Base-by-base conservation (phyloP, 108 stramenopile species). In the Mayamaea pseudoterrestris region DNA sequence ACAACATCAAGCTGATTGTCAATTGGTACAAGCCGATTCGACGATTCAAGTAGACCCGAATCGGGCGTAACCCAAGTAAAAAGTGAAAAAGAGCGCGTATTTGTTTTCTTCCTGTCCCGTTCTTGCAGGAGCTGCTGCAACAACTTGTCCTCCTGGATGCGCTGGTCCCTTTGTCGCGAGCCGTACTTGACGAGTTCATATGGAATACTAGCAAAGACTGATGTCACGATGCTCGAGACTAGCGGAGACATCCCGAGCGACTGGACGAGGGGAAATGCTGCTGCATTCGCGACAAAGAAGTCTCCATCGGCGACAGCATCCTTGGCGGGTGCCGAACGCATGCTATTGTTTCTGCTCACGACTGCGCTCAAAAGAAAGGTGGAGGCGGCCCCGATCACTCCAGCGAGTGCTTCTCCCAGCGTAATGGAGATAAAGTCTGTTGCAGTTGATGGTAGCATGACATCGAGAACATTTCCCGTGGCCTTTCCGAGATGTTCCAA, bases 281-380 rank as follows among this genome's bases (percentile, higher is more conserved):
- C 76, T 0, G 74, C 73, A 23, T 72, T 59, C 1, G 74, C 73
- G 17, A 87, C 41, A 39, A 87, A 87, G 58, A 77, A 87, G 52
- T 87, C 85, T 24, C 80, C 66, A 55, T 87, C 80, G 3, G 85
- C 74, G 4, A 87, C 55, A 4, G 78, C 80, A 23, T 69, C 45
- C 16, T 24, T 25, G 5, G 58, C 43, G n/a, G 39, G 27, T 2
- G 26, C 20, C 44, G 44, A 5, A 4, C 26, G 26, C 16, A 3
- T 27, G 21, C 7, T n/a, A 5, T 25, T 3, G 17, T 25, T 45
- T 5, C 8, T 27, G 21, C 14, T 24, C 44, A 45, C 17, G 17
- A 26, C 18, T 14, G 9, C 3, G n/a, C 24, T 40, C 41, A 41
- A 28, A 8, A 21, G 41, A 17, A 21, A 20, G 14, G 50, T 36